A percentile compares a stretch with the other conserved stretches of the same genome.
Conservation (phyloP, 768 basidiomycete genomes). For the Rhodosporidiobolus sp. region DNA sequence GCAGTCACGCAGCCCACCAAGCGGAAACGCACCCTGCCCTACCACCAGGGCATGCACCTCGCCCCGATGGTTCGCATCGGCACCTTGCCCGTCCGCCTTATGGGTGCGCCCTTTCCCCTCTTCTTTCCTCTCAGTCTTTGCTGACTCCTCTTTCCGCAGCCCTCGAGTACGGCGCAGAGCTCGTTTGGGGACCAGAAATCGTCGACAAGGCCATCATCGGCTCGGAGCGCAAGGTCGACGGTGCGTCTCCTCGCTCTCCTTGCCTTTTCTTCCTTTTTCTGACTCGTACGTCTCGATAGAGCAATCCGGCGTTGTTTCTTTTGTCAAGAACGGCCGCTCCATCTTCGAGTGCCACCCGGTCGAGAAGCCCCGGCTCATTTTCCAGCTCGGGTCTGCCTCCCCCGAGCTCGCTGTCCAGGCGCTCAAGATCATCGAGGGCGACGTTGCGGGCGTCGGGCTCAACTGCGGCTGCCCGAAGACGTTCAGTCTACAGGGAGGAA, state of each 20-base stretch:
- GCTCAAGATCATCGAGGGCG: conserved; percentile 75
- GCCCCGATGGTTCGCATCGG: conserved; percentile 80
- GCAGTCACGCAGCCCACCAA: conserved; percentile 41
- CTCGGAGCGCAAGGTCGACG: conserved; percentile 74
- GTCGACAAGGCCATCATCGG: conserved; percentile 95
- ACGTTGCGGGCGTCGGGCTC: conserved; percentile 90
- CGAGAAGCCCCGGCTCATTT: conserved; percentile 90
- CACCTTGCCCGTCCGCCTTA: conserved; percentile 37
- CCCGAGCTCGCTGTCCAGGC: conserved; percentile 90
- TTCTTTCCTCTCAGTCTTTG: background rate
- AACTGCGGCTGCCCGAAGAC: conserved; percentile 77
- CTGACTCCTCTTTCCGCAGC: conserved; percentile 60
- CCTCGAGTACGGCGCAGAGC: conserved; percentile 82
- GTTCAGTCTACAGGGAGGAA: conserved; percentile 58
- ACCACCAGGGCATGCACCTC: conserved; percentile 85
- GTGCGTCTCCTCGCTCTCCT: conserved; percentile 56
- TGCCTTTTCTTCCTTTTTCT: background rate
- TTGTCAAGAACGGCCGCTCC: conserved; percentile 72
- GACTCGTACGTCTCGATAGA: conserved; percentile 54
- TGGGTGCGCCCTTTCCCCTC: conserved; percentile 28
- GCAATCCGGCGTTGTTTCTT: conserved; percentile 78
- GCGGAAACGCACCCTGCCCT: conserved; percentile 61
- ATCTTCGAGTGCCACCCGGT: conserved; percentile 91
- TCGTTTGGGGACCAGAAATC: conserved; percentile 83
- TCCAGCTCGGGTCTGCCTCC: conserved; percentile 87